Evolutionary conservation across 1,284 basidiomycete species (phyloP).

Genomic region (Irpex lacteus): DNA sequence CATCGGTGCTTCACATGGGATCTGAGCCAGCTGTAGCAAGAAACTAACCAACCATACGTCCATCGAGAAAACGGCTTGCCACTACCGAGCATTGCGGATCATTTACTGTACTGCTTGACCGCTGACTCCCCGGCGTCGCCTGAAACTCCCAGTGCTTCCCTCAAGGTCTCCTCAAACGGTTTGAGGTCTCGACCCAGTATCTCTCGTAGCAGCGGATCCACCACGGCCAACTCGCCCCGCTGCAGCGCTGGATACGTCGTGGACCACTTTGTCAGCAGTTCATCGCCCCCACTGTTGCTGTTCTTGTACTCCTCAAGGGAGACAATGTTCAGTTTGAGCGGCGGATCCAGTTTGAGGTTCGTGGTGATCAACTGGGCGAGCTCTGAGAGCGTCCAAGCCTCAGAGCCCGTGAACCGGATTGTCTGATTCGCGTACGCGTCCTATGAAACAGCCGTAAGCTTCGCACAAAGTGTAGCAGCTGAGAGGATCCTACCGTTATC

Average conservation of each 20-base stretch:
- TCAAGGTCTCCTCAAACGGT: slow-evolving; percentile 26
- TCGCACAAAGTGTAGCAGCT: neutral
- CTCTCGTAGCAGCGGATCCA: slow-evolving; percentile 26
- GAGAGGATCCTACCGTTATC: slow-evolving; percentile 12
- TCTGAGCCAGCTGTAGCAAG: too few relatives aligned
- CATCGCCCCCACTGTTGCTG: slow-evolving; percentile 23
- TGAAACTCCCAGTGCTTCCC: slow-evolving; percentile 16
- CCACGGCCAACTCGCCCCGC: slow-evolving; percentile 27
- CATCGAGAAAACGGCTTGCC: too few relatives aligned
- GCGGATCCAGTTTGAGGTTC: slow-evolving; percentile 19
- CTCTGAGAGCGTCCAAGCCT: slow-evolving; percentile 23
- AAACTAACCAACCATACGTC: too few relatives aligned
- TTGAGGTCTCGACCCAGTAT: slow-evolving; percentile 26
- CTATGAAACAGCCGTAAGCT: slow-evolving; percentile 12
- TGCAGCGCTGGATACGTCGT: slow-evolving; percentile 28
- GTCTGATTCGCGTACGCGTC: slow-evolving; percentile 28
- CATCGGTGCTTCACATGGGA: too few relatives aligned
- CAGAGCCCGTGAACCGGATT: slow-evolving; percentile 27
- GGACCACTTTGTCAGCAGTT: slow-evolving; percentile 29
- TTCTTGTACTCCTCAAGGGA: slow-evolving; percentile 28
- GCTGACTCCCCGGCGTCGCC: slow-evolving; percentile 6
- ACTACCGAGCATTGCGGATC: neutral
- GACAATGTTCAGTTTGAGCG: slow-evolving; percentile 22
- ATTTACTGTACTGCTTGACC: slow-evolving; percentile 10
- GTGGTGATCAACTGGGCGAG: slow-evolving; percentile 22